Evolutionary conservation across 2,329 filamentous ascomycete species (phyloP).

Genomic region (Boeremia exigua): DNA sequence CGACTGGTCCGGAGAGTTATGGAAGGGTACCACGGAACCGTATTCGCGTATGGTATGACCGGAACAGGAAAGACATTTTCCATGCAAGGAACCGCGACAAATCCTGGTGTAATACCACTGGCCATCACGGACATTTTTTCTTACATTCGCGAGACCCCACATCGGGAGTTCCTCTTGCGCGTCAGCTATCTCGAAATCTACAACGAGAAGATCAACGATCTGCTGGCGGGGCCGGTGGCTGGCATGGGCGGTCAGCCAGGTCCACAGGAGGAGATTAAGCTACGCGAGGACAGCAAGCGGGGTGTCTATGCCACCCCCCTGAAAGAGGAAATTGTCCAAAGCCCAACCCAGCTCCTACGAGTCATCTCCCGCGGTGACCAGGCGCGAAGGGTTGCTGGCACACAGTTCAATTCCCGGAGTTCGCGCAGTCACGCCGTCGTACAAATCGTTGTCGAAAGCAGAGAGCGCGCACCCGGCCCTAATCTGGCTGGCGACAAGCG

Average conservation of each 20-base stretch:
- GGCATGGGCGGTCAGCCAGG: slow-evolving; percentile 55
- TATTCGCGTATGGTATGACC: slow-evolving; percentile 99
- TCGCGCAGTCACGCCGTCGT: slow-evolving; percentile 98
- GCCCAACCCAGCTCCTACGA: slow-evolving; percentile 89
- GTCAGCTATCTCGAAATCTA: slow-evolving; percentile 99
- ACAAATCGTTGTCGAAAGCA: slow-evolving; percentile 96
- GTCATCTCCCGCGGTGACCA: slow-evolving; percentile 96
- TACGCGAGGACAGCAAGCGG: slow-evolving; percentile 93
- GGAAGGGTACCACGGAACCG: slow-evolving; percentile 98
- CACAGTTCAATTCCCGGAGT: slow-evolving; percentile 95
- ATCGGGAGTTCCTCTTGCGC: slow-evolving; percentile 88
- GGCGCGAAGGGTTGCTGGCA: slow-evolving; percentile 87
- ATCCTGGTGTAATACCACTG: slow-evolving; percentile 93
- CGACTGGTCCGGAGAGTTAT: slow-evolving; percentile 94
- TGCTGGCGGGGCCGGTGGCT: slow-evolving; percentile 75
- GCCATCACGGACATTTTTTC: slow-evolving; percentile 99
- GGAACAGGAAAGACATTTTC: slow-evolving; percentile 99
- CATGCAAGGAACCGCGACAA: slow-evolving; percentile 97
- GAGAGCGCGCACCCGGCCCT: slow-evolving; percentile 75
- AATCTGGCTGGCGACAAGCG: slow-evolving; percentile 51
- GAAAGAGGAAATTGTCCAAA: slow-evolving; percentile 98
- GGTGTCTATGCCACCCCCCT: slow-evolving; percentile 95
- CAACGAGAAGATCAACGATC: slow-evolving; percentile 95
- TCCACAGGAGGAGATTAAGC: slow-evolving; percentile 90
- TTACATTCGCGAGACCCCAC: slow-evolving; percentile 95